Conservation (phyloP, 305 asterid genomes). For the Fraxinus platypoda region DNA sequence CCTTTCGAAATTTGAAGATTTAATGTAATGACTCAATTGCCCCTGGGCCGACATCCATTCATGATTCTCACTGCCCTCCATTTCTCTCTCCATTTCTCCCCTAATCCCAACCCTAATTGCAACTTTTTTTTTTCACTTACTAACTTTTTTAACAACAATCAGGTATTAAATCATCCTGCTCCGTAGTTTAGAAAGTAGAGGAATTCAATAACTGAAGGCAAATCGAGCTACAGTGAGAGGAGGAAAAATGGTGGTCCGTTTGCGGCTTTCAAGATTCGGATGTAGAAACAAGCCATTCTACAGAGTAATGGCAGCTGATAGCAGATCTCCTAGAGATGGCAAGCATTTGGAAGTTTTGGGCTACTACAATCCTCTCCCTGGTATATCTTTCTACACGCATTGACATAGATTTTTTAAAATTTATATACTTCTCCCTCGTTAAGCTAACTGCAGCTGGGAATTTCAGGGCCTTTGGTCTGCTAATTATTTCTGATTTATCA, state of each 20-base stretch:
- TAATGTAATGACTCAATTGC: slow-evolving; percentile 13
- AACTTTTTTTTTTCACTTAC: not conserved
- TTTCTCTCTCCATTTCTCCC: not conserved
- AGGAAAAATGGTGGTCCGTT: slow-evolving; percentile 69
- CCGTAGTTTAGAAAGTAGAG: not conserved
- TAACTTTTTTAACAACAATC: not conserved
- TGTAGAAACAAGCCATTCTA: slow-evolving; percentile 83
- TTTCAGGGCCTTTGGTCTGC: not conserved
- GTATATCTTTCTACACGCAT: slow-evolving; percentile 30
- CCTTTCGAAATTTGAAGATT: slow-evolving; percentile 19
- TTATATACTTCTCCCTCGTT: not conserved
- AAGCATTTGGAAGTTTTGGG: slow-evolving; percentile 92
- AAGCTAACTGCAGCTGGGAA: slow-evolving; percentile 1
- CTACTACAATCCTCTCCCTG: slow-evolving; percentile 90
- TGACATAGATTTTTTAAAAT: not conserved
- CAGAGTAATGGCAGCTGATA: slow-evolving; percentile 91
- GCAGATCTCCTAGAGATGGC: slow-evolving; percentile 96
- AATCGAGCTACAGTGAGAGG: not conserved
- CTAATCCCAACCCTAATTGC: not conserved
- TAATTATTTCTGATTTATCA: slow-evolving; percentile 16
- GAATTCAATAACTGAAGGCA: not conserved
- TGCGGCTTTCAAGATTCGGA: slow-evolving; percentile 78
- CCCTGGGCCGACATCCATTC: not conserved
- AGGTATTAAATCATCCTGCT: not conserved
- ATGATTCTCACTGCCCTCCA: not conserved